phyloP scores from a whole-genome alignment of 768 basidiomycete genomes.

The Astraeus odoratus region DNA sequence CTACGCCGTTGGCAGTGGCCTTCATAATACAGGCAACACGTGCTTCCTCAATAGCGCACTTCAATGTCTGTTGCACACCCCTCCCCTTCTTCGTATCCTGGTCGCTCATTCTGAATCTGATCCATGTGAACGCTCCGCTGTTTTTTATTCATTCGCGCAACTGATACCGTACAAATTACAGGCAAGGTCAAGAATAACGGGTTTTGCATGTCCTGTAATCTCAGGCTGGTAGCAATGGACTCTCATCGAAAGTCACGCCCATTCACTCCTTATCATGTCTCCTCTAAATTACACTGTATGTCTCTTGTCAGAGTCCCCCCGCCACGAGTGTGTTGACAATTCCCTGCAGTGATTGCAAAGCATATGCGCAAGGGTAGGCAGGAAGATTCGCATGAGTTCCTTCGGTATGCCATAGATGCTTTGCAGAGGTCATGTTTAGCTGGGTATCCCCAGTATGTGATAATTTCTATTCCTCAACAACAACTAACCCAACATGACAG shows the following conservation, averaged over 20 bases:
- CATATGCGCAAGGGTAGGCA: constrained; percentile 88
- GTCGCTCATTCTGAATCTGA: constrained; percentile 40
- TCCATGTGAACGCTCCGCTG: constrained; percentile 45
- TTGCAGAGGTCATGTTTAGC: constrained; percentile 80
- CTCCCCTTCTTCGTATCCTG: constrained; percentile 69
- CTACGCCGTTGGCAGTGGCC: constrained; percentile 48
- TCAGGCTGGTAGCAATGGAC: constrained; percentile 50
- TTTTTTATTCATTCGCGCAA: background rate
- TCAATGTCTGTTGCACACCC: constrained; percentile 90
- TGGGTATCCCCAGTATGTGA: constrained; percentile 60
- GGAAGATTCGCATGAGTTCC: constrained; percentile 97
- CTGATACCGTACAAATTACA: constrained; percentile 9
- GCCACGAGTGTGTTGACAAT: constrained; percentile 6
- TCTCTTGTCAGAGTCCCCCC: constrained; percentile 7
- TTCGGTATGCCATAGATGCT: constrained; percentile 88
- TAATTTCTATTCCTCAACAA: background rate
- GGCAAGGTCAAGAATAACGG: constrained; percentile 33
- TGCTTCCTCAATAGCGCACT: constrained; percentile 95
- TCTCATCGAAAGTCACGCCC: constrained; percentile 41
- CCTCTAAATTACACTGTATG: constrained; percentile 64
- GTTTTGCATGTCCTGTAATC: constrained; percentile 78
- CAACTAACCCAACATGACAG: constrained; percentile 30
- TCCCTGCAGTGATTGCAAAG: constrained; percentile 74
- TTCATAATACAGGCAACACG: constrained; percentile 86
- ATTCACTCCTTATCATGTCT: constrained; percentile 61